Conservation (phyloP, 169 alveolate species). For the Babesia divergens region DNA sequence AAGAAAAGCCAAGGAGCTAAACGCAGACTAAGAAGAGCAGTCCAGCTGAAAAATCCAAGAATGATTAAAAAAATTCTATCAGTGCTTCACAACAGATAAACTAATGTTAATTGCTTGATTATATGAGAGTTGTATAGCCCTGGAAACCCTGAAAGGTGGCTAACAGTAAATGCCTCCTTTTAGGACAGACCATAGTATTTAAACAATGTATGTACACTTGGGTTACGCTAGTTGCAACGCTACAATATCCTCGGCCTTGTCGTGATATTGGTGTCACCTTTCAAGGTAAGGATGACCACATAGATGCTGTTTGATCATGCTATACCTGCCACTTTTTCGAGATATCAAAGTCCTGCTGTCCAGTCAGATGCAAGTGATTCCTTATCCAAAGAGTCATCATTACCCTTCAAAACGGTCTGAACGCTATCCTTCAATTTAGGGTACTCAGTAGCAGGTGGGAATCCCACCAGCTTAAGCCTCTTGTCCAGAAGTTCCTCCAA, state of each 20-base stretch:
- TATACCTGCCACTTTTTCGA: not conserved
- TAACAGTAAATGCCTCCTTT: not conserved
- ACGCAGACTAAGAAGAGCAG: slow-evolving; percentile 50
- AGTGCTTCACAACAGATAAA: slow-evolving; percentile 58
- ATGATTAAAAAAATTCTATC: slow-evolving; percentile 58
- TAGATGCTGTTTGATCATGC: no score
- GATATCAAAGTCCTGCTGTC: slow-evolving; percentile 1
- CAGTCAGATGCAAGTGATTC: not conserved
- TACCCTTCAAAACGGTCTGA: slow-evolving; percentile 15
- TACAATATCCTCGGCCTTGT: no score
- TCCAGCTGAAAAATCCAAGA: slow-evolving; percentile 28
- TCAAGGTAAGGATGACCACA: no score
- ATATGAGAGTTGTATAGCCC: not conserved
- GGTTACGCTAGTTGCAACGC: no score
- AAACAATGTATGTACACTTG: not conserved
- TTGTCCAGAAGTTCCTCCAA: slow-evolving; percentile 3
- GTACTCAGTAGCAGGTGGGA: slow-evolving; percentile 52
- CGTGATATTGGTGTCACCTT: no score
- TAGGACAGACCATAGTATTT: not conserved
- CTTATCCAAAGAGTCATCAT: not conserved
- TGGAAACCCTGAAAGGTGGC: not conserved
- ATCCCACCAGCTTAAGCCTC: slow-evolving; percentile 17
- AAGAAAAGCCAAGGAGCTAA: slow-evolving; percentile 57
- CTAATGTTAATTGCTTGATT: no score
- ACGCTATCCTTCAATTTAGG: slow-evolving; percentile 42